Evolutionary conservation across 805 yeast species (phyloP).

Genomic region (Candida silvicultrix): DNA sequence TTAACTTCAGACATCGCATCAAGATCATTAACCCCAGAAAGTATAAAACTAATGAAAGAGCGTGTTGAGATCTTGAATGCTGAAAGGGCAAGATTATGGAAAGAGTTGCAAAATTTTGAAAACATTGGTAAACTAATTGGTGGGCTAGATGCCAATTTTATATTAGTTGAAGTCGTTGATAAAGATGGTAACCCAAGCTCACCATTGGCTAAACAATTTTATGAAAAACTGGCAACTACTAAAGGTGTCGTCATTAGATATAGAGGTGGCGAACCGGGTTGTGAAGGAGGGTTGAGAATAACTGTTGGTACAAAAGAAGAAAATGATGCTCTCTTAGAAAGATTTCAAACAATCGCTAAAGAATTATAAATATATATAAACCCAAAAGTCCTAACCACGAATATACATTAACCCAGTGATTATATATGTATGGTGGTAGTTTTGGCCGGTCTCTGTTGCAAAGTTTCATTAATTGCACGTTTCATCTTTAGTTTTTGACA

Average conservation of each 20-base stretch:
- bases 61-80: slow-evolving; percentile 41
- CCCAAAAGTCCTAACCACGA: neutral
- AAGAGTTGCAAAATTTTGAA: slow-evolving; percentile 46
- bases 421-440: slow-evolving; percentile 11
- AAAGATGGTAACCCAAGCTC: slow-evolving; percentile 59
- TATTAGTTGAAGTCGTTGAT: slow-evolving; percentile 67
- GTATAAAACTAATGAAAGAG: slow-evolving; percentile 52
- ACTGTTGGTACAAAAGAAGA: slow-evolving; percentile 83
- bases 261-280: slow-evolving; percentile 87
- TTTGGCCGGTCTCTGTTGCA: slow-evolving; percentile 4
- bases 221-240: slow-evolving; percentile 62
- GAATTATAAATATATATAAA: slow-evolving; percentile 6
- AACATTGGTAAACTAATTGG: slow-evolving; percentile 77
- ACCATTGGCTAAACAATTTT: slow-evolving; percentile 57
- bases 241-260: slow-evolving; percentile 82
- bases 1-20: slow-evolving; percentile 70
- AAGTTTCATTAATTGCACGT: slow-evolving; percentile 2
- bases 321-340: slow-evolving; percentile 49
- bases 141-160: slow-evolving; percentile 79
- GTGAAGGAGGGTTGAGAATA: slow-evolving; percentile 80
- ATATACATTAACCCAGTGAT: neutral
- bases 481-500: slow-evolving; percentile 6
- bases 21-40: slow-evolving; percentile 59
- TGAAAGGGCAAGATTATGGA: slow-evolving; percentile 51
- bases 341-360: slow-evolving; percentile 32